Base-by-base conservation (phyloP, 176 grass and related monocot genomes). In the Echinochloa phyllopogon region DNA sequence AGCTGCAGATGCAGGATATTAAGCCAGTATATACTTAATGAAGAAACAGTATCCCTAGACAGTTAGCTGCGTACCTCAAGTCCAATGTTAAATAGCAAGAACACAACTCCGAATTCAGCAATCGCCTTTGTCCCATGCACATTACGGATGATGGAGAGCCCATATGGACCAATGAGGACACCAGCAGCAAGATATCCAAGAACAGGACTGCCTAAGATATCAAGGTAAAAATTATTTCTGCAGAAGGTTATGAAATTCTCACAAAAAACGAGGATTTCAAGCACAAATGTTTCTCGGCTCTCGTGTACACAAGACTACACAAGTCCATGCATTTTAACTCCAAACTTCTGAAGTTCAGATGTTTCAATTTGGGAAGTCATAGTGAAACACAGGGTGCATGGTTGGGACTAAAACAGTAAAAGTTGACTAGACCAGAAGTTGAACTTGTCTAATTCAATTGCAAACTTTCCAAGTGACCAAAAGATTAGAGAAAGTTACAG, bases 101-200 rank as follows among this genome's bases (percentile, higher is more conserved):
- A 99, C 33, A 99, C 96, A 21, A 99, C 96, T 87, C 93, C 96
- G 59, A 99, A 99, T 92, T 99, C 96, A 86, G 93, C 96, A 89
- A 99, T 96, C 47, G 92, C 93, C 86, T 99, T 99, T 83, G 96
- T 99, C 25, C 87, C 96, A 60, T 99, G 96, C 73, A 99, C 96
- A 87, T 99, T 65, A 25, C 89, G 91, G 78, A 99, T 99, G 45
- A 99, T 96, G 84, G 93, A 95, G 51, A 99, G 87, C 6, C 96
- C 93, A 72, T 99, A 96, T 27, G 96, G 96, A 82, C 96, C 96
- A 76, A 99, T 96, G 75, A 99, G 90, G 64, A 99, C 89, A 75
- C 93, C 93, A 83, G 96, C 96, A 81, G 96, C 86, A 85, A 99
- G 96, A 89, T 96, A 99, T 77, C 96, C 96, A 64, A 99, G 89